phyloP scores from a whole-genome alignment of 2,329 filamentous ascomycete species.

The Phialophora tarda region DNA sequence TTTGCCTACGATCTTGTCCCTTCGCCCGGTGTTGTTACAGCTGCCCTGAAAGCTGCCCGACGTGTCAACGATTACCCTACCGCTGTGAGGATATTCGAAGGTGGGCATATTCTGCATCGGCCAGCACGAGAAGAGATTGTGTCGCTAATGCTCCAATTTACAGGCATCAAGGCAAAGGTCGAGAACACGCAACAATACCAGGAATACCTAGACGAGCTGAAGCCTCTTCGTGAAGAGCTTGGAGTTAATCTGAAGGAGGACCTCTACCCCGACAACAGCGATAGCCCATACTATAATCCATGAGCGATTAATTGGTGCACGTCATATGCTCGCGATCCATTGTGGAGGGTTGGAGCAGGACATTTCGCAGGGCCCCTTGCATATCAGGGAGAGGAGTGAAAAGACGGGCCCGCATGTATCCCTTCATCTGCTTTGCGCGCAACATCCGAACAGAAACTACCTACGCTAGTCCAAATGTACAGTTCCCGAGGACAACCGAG shows the following conservation, averaged over 20 bases:
- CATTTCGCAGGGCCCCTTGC: constrained; percentile 10
- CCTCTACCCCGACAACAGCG: constrained; percentile 71
- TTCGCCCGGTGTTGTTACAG: constrained; percentile 85
- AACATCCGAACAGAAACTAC: constrained; percentile 11
- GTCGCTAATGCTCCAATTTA: neutral
- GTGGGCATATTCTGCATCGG: constrained; percentile 56
- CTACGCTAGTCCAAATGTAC: constrained; percentile 21
- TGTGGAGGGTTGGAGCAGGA: constrained; percentile 12
- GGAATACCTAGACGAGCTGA: constrained; percentile 85
- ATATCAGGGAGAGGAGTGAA: neutral
- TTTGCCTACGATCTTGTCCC: constrained; percentile 99
- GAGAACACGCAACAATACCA: constrained; percentile 98
- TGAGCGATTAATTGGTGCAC: constrained; percentile 22
- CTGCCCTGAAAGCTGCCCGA: constrained; percentile 90
- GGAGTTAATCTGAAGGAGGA: constrained; percentile 90
- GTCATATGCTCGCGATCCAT: neutral
- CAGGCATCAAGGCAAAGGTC: constrained; percentile 98
- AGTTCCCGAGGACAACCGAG: constrained; percentile 18
- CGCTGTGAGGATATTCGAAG: constrained; percentile 97
- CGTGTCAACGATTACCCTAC: constrained; percentile 99
- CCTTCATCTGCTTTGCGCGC: constrained; percentile 13
- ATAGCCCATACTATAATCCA: constrained; percentile 40
- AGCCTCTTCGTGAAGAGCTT: constrained; percentile 89
- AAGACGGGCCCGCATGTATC: constrained; percentile 6
- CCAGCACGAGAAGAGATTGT: neutral